Evolutionary conservation across 352 stramenopile genomes (phyloP).

Genomic region (Elongisporangium senticosum): DNA sequence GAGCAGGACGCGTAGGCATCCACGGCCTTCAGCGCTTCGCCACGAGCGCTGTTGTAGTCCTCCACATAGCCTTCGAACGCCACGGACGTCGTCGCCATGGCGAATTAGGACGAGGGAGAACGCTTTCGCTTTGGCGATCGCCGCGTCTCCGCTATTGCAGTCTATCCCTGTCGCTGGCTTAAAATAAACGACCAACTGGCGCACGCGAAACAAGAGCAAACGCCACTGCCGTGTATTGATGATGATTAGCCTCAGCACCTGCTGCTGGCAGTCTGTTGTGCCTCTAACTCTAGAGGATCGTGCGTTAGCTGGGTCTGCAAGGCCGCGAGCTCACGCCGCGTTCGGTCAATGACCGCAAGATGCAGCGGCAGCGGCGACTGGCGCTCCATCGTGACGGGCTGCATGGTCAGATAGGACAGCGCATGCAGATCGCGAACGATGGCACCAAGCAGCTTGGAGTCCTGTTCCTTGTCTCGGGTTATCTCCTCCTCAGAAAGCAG

Average conservation of each 20-base stretch:
- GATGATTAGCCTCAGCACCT: not conserved
- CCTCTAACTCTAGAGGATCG: conserved; percentile 9
- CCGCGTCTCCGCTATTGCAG: not conserved
- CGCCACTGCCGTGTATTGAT: not conserved
- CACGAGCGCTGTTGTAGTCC: conserved; percentile 40
- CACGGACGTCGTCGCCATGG: not conserved
- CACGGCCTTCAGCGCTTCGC: conserved; percentile 41
- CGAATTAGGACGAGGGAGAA: not conserved
- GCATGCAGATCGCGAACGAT: conserved; percentile 58
- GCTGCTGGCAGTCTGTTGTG: not conserved
- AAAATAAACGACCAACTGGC: not conserved
- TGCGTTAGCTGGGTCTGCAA: conserved; percentile 14
- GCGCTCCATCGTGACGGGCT: conserved; percentile 55
- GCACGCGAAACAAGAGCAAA: not conserved
- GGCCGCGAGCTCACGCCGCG: conserved; percentile 12
- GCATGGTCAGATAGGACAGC: conserved; percentile 71
- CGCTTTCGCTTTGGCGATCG: not conserved
- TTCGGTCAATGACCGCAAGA: conserved; percentile 34
- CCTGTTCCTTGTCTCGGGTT: conserved; percentile 7
- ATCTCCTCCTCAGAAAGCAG: conserved; percentile 12
- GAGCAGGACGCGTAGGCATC: conserved; percentile 32
- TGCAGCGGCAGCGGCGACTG: conserved; percentile 61
- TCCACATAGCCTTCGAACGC: conserved; percentile 55
- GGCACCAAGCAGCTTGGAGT: conserved; percentile 16
- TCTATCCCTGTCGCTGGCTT: not conserved